Conservation (phyloP, 1,139 yeast species). For the Taiozyma sp. region DNA sequence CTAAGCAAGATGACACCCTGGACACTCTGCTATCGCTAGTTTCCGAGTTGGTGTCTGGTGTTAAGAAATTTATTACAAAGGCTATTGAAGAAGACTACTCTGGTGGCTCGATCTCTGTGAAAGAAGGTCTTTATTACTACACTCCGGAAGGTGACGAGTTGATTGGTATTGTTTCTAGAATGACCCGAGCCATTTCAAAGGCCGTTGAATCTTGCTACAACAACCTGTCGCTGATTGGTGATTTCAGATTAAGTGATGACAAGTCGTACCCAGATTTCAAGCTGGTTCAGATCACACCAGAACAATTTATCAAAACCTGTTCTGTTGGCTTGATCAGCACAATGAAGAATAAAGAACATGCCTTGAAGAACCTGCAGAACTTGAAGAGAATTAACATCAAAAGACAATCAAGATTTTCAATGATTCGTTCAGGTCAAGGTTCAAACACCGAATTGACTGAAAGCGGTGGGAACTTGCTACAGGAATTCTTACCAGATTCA, state of each 20-base stretch:
- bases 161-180: constrained; percentile 55
- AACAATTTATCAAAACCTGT: constrained; percentile 56
- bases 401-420: constrained; percentile 46
- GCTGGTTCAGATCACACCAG: constrained; percentile 53
- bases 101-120: constrained; percentile 6
- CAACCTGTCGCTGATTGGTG: constrained; percentile 58
- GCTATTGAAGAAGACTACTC: constrained; percentile 32
- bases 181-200: constrained; percentile 53
- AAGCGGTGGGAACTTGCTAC: constrained; percentile 52
- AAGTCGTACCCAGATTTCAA: constrained; percentile 73
- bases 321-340: constrained; percentile 56
- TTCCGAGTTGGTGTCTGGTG: constrained; percentile 61
- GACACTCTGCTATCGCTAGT: constrained; percentile 57
- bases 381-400: constrained; percentile 16
- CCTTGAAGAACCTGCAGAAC: constrained; percentile 9
- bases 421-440: constrained; percentile 54
- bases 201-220: constrained; percentile 45
- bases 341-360: constrained; percentile 24
- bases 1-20: constrained; percentile 42
- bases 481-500: constrained; percentile 30
- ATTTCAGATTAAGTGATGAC: constrained; percentile 61
- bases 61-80: constrained; percentile 55
- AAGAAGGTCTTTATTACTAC: constrained; percentile 40
- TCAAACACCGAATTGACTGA: constrained; percentile 49
- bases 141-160: constrained; percentile 66